Evolutionary conservation across 1,284 basidiomycete genomes (phyloP).

Genomic region (Termitomyces sp.): DNA sequence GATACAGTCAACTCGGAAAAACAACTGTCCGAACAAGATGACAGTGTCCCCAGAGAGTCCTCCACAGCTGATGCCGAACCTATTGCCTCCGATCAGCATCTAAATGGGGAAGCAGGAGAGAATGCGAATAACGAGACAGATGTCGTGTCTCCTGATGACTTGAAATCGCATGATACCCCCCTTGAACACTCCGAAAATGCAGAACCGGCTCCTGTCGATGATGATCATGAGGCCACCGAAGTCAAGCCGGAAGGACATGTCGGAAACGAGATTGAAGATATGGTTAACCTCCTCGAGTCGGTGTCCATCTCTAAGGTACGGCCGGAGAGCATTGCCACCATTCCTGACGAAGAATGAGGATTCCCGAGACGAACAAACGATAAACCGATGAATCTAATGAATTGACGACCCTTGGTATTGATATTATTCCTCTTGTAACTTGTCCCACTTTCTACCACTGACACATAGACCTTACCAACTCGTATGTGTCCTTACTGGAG

Average conservation of each 20-base stretch:
- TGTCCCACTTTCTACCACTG: neutral
- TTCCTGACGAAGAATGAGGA: conserved; percentile 37
- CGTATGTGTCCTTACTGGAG: neutral
- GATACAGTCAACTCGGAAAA: neutral
- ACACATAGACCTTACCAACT: conserved; percentile 1
- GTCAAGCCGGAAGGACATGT: conserved; percentile 11
- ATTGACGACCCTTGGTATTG: neutral
- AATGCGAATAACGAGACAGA: neutral
- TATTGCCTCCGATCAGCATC: neutral
- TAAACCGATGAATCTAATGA: neutral
- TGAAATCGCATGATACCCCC: neutral
- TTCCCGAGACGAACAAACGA: neutral
- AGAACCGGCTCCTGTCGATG: conserved; percentile 12
- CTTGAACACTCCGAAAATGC: conserved; percentile 11
- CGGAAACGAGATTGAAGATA: conserved; percentile 47
- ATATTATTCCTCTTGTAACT: neutral
- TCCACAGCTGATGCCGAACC: neutral
- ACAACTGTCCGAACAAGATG: neutral
- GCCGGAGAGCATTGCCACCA: conserved; percentile 38
- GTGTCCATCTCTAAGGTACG: conserved; percentile 33
- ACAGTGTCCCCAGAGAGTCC: neutral
- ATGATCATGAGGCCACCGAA: conserved; percentile 11
- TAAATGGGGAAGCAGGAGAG: neutral
- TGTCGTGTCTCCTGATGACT: neutral
- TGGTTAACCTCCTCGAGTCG: conserved; percentile 59